Evolutionary conservation across 306 rosid genomes (phyloP).

Genomic region (Fragaria iinumae): DNA sequence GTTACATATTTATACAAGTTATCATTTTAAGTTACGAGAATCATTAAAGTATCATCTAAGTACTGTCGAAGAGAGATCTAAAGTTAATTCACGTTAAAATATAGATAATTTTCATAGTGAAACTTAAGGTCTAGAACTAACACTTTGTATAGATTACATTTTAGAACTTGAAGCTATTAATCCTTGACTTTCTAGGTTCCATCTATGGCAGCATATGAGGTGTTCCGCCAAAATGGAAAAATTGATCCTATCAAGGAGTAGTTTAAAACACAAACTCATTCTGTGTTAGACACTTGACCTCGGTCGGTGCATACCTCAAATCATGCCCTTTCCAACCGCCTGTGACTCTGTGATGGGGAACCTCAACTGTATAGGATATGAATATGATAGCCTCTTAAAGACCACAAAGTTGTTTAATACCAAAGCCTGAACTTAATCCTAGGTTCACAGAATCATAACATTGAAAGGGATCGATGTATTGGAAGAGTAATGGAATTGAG

Average conservation of each 20-base stretch:
- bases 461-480: neutral
- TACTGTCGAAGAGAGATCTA: fast-evolving
- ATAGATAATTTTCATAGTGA: neutral
- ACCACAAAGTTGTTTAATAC: neutral
- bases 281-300: neutral
- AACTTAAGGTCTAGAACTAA: neutral
- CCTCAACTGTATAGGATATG: neutral
- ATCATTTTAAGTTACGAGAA: too few relatives aligned
- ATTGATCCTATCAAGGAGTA: slow-evolving; percentile 4
- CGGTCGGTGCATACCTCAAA: slow-evolving; percentile 10
- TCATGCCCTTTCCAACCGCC: slow-evolving; percentile 4
- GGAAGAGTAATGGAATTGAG: neutral
- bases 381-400: neutral
- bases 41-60: too few relatives aligned
- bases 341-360: neutral
- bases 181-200: neutral
- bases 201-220: neutral
- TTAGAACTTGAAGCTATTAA: neutral
- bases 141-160: neutral
- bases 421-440: slow-evolving; percentile 1
- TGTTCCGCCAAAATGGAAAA: neutral
- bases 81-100: too few relatives aligned
- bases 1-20: too few relatives aligned
- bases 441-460: neutral
- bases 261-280: slow-evolving; percentile 5